Evolutionary conservation across 768 basidiomycete species (phyloP), one percentile per base, ranked within the genome.

Genomic region (Tricholoma bakamatsutake): DNA sequence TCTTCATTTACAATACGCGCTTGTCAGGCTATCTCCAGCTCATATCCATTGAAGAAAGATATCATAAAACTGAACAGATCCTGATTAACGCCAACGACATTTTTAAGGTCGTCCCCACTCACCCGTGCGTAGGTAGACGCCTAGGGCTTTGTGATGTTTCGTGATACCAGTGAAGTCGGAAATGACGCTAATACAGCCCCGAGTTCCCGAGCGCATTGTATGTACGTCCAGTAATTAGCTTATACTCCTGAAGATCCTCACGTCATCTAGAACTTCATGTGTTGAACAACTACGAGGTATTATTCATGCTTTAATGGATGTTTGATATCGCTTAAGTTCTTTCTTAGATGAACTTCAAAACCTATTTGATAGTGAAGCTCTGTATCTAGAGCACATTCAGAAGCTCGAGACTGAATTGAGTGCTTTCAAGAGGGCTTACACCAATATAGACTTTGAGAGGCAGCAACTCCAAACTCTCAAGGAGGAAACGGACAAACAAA

Each of bases 401-500:
- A 64, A 68, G 33, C 69, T 79, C 5, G 68, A 77, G 56, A 67
- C 59, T 13, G 75, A 80, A 24, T 59, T 79, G 52, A 63, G 57
- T 24, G 72, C 76, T 8, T 75, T 76, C 59, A 76, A 77, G 59
- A 69, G 68, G 15, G 76, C 75, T 13, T 76, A 73, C 60, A 65
- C 62, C 34, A 69, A 69, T 34, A 64, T 73, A 21, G 71, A 75
- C 21, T 57, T 64, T 11, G 73, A 77, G 53, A 66, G 69, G 37
- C 59, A 63, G 51, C 63, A 66, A 40, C 66, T 72, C 27, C 67
- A 73, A 55, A 66, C 58, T 50, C 54, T 67, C 33, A 71, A 71
- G 55, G 66, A 66, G 40, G 72, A 74, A 35, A 65, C 67, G 6
- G 67, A 73, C 18, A 76, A 71, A 59, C 72, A 74, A 53, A 68